Evolutionary conservation across 2,329 filamentous ascomycete species (phyloP).

Genomic region (Fusarium sp.): DNA sequence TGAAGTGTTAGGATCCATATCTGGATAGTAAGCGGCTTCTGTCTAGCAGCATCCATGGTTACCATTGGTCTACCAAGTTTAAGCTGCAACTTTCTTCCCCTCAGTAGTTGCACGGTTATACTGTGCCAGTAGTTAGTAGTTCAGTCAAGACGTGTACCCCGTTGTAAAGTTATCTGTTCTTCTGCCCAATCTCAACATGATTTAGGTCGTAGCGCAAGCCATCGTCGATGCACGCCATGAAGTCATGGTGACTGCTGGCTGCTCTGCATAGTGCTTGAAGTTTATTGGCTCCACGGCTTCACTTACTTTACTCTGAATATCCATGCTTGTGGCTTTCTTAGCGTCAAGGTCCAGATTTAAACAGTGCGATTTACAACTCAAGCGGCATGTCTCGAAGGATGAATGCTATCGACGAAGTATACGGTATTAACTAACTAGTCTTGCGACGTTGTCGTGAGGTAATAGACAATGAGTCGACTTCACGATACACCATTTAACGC

Average conservation of each 20-base stretch:
- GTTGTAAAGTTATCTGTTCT: no score
- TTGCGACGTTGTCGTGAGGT: not conserved
- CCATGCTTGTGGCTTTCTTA: not conserved
- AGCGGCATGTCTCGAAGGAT: not conserved
- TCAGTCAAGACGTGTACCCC: not conserved
- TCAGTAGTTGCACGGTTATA: no score
- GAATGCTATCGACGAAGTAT: not conserved
- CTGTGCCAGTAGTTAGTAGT: not conserved
- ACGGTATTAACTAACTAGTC: not conserved
- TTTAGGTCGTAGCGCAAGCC: not conserved
- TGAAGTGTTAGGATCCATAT: no score
- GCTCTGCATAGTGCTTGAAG: no score
- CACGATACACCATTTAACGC: not conserved
- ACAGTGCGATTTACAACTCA: no score
- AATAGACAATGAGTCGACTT: not conserved
- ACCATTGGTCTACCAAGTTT: no score
- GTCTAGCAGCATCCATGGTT: no score
- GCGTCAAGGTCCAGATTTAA: not conserved
- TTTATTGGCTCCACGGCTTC: not conserved
- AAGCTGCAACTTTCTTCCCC: no score
- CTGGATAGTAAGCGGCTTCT: no score
- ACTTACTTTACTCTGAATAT: no score
- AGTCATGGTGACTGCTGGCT: constrained; percentile 7
- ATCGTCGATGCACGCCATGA: not conserved
- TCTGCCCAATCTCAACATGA: not conserved